These are phyloP conservation scores for Cochlearia excelsa DNA, from an alignment of 345 rosid genomes.

Conservation along the genomic window DNA sequence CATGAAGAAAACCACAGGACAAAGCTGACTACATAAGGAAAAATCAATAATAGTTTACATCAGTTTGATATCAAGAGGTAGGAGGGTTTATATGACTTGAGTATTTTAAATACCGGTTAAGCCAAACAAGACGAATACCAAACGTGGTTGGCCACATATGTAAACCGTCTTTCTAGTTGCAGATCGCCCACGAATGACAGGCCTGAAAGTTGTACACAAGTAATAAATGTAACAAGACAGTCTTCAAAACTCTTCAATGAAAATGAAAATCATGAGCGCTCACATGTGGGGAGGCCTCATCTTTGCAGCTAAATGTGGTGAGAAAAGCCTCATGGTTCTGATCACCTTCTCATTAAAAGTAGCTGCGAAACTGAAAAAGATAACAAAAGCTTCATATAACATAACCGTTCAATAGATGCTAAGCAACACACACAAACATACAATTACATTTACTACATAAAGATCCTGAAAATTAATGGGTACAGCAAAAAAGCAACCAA, in stretches of 20 bases:
- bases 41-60: conserved; percentile 16
- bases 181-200: conserved; percentile 40
- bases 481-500: neutral
- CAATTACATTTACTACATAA: neutral
- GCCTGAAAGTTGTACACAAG: conserved; percentile 29
- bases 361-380: conserved; percentile 73
- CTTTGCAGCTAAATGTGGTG: conserved; percentile 94
- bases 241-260: neutral
- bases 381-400: neutral
- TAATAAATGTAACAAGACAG: neutral
- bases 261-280: conserved; percentile 28
- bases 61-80: conserved; percentile 13
- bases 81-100: neutral
- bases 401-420: neutral
- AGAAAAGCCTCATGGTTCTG: conserved; percentile 73
- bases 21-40: conserved; percentile 29
- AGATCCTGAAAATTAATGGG: neutral
- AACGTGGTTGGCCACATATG: conserved; percentile 39
- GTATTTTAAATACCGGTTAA: conserved; percentile 22
- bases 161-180: conserved; percentile 36
- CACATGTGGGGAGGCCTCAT: conserved; percentile 95
- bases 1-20: conserved; percentile 36
- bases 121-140: conserved; percentile 34
- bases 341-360: conserved; percentile 81
- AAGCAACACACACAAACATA: conserved; percentile 5